Base-by-base conservation (phyloP, 768 basidiomycete species). In the Chalciporus piperatus region DNA sequence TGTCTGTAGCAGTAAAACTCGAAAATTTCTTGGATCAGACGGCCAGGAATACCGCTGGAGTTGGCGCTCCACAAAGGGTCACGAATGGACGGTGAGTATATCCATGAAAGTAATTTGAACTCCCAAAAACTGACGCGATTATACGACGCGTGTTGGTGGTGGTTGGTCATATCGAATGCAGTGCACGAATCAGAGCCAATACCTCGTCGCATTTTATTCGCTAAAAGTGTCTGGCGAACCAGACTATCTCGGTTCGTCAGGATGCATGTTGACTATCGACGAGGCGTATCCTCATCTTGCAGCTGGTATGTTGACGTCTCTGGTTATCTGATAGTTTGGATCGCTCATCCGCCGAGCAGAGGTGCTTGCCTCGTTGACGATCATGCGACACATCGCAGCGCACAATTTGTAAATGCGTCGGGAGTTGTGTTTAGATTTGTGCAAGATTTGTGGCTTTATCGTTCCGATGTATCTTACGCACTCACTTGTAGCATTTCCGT, bases 1-100 rank as follows among this genome's bases (percentile, higher is more conserved):
- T 37, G 38, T 38, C 35, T 45, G 43, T n/a, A 81, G 80, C 45
- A 71, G 74, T 20, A 70, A 61, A 55, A 56, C 71, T 22, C 74
- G 84, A 37, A 79, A 74, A 56, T 88, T 87, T 57, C 63, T 65
- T 8, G 85, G 75, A 2, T 77, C 82, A 0, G 83, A 88, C 56
- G 79, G 79, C 1, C 74, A 81, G 40, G 76, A 78, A 48, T 89
- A 87, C 58, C 71, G 70, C 45, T 88, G 86, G 86, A 75, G 73
- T 22, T 76, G 76, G 67, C 70, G 75, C 16, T 60, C 71, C 19
- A 70, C 70, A 22, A 67, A 67, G 12, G 76, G 78, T 47, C 76
- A 82, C 48, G 85, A 87, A 57, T 88, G 85, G 84, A 79, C 79
- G 20, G 86, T 85, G 57, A 60, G 82, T 73, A 10, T 20, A 19